These are phyloP conservation scores for Penicillium crystallinum DNA, from an alignment of 495 filamentous ascomycete species.

Conservation along the genomic window DNA sequence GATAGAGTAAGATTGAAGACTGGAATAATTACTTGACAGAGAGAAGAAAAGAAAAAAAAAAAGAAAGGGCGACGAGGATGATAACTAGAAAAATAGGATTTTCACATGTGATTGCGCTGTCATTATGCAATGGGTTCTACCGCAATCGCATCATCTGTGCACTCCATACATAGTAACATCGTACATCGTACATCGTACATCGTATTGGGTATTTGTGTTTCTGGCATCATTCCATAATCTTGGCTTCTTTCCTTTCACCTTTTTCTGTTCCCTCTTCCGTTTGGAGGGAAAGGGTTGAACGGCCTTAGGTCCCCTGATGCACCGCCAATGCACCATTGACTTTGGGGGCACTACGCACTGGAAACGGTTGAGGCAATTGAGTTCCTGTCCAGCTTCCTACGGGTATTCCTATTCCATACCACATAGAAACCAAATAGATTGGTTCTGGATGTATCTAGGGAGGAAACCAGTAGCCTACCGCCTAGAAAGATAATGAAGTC, in stretches of 20 bases:
- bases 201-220: too few species aligned
- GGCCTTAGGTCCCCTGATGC: background rate
- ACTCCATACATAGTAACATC: constrained; percentile 1
- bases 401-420: too few species aligned
- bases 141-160: constrained; percentile 19
- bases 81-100: constrained; percentile 11
- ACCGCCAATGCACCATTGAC: background rate
- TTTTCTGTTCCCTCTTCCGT: background rate
- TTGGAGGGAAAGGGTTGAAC: background rate
- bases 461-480: too few species aligned
- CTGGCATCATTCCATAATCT: too few species aligned
- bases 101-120: constrained; percentile 29
- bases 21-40: background rate
- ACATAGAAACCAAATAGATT: too few species aligned
- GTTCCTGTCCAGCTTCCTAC: background rate
- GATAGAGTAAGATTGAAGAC: background rate
- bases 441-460: too few species aligned
- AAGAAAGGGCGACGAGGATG: background rate
- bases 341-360: constrained; percentile 1
- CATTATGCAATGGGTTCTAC: constrained; percentile 24
- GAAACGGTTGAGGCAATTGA: constrained; percentile 1
- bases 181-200: too few species aligned
- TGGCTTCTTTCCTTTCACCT: background rate
- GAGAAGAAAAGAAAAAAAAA: constrained; percentile 9
- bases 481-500: background rate